These are phyloP conservation scores for Flaveria ramosissima DNA, from an alignment of 129 eudicot species.

Conservation along the genomic window DNA sequence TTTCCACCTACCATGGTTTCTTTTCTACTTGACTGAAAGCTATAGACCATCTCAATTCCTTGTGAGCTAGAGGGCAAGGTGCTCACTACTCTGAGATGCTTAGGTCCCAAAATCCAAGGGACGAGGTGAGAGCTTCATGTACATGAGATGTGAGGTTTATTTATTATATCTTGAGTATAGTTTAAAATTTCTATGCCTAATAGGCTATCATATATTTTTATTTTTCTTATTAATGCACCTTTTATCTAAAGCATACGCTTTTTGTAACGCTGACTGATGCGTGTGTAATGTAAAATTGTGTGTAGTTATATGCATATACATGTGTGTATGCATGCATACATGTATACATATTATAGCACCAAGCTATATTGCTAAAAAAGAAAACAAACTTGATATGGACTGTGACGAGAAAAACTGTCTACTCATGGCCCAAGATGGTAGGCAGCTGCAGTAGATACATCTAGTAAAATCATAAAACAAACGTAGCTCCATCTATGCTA, in stretches of 20 bases:
- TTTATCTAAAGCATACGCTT: no score
- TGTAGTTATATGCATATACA: background rate
- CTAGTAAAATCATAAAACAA: constrained; percentile 14
- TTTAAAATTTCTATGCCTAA: no score
- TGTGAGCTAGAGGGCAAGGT: background rate
- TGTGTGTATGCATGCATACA: background rate
- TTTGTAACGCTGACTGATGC: no score
- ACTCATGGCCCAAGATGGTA: constrained; percentile 16
- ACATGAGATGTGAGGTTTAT: no score
- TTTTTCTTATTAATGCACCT: no score
- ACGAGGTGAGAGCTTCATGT: no score
- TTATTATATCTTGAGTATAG: no score
- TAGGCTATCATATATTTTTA: background rate
- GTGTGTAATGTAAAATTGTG: no score
- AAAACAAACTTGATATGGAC: no score
- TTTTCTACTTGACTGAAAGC: constrained; percentile 4
- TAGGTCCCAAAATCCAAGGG: background rate
- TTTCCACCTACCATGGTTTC: constrained; percentile 12
- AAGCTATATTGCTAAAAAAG: no score
- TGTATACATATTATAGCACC: background rate
- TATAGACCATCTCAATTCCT: constrained; percentile 17
- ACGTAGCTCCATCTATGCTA: constrained; percentile 3
- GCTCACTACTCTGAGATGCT: background rate
- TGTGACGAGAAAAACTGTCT: background rate
- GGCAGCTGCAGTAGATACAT: background rate